Conservation (phyloP, 1,139 yeast genomes). For the Candida frijolesensis region DNA sequence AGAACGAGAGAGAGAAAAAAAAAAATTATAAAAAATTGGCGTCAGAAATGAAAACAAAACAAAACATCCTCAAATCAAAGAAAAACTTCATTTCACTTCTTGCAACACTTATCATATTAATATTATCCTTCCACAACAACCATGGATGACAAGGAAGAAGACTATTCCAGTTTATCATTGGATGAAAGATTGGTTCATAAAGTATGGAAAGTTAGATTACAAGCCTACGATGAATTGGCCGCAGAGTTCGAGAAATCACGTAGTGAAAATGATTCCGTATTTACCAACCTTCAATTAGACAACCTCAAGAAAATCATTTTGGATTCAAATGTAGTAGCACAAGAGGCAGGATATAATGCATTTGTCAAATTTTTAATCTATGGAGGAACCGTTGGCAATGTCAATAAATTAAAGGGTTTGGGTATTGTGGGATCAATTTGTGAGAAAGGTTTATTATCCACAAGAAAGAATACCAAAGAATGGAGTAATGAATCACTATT, state of each 20-base stretch:
- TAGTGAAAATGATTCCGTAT: constrained; percentile 57
- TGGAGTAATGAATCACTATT: constrained; percentile 64
- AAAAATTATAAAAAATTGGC: background rate
- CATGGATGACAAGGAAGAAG: constrained; percentile 53
- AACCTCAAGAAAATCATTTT: constrained; percentile 57
- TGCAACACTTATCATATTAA: background rate
- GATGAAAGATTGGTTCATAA: constrained; percentile 69
- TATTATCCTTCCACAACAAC: constrained; percentile 1
- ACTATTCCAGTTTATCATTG: constrained; percentile 63
- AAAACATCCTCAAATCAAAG: background rate
- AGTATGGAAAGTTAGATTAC: constrained; percentile 88
- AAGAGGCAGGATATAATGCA: constrained; percentile 73
- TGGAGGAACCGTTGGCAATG: constrained; percentile 50
- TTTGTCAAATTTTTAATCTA: constrained; percentile 57
- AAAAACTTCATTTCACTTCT: background rate
- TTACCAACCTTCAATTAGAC: constrained; percentile 44
- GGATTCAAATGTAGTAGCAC: constrained; percentile 91
- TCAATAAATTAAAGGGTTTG: constrained; percentile 36
- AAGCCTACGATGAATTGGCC: constrained; percentile 73
- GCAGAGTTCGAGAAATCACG: constrained; percentile 56
- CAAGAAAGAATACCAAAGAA: constrained; percentile 75
- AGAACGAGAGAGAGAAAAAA: background rate
- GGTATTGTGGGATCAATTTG: constrained; percentile 60
- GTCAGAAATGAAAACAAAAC: constrained; percentile 4
- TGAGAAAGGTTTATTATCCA: constrained; percentile 79